Evolutionary conservation across 306 rosid species (phyloP), one percentile per base, ranked within the genome.

Genomic region (Lithocarpus polystachyus): DNA sequence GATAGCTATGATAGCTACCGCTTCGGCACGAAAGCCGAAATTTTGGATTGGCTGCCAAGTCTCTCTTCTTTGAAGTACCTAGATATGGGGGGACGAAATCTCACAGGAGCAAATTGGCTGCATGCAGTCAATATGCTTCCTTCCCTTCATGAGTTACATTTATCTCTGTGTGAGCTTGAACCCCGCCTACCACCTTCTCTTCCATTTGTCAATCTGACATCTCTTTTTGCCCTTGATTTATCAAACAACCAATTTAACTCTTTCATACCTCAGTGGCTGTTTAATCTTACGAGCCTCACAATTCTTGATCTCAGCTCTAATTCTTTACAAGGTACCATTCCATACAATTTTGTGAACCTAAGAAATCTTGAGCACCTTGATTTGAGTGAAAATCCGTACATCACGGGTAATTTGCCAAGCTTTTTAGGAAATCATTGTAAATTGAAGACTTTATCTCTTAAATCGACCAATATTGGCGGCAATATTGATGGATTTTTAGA

Each of bases 1-100:
- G 1, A 35, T 7, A 37, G 45, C 45, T 0, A 5, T 29, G 1
- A 35, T 7, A 37, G 45, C 45, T 0, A 7, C 45, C 7, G 0
- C 45, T 0, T 37, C 45, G 0, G 0, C 11, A 2, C 0, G 0
- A 0, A 37, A 37, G 45, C 1, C 11, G 0, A 56, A 0, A 56
- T 5, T 3, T 5, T 56, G 0, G 0, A 56, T 6, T 56, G 62
- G 62, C 14, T 56, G 20, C 1, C 10, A 19, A 23, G 62, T 1
- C 23, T 56, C 45, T 56, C 62, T 20, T 56, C 62, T 56, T 5
- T 56, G 9, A 56, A 1, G 62, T 56, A 56, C 62, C 62, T 56
- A 6, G 6, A 20, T n/a, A 1, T 56, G 1, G 28, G 26, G 10
- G 0, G 2, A 19, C 4, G 1, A 19, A 6, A 19, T 56, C 5